Conservation (phyloP, 345 rosid species). For the Laguncularia racemosa region DNA sequence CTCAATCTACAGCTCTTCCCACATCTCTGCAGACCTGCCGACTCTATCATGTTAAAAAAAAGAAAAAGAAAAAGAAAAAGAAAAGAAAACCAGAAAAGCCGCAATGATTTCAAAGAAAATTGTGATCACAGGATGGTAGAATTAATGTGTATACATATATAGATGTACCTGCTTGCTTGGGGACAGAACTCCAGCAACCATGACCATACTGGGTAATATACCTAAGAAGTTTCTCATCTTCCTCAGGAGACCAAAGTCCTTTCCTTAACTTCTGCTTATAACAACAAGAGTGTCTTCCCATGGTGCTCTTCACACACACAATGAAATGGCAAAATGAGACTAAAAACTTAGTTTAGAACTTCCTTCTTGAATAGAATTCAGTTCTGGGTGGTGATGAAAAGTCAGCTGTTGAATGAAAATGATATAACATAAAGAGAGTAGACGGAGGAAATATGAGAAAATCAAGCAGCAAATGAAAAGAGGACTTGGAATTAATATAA, state of each 20-base stretch:
- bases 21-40: constrained; percentile 83
- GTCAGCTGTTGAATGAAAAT: too few species aligned
- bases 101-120: neutral
- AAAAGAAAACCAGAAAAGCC: too few species aligned
- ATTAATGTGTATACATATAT: neutral
- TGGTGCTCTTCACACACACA: constrained; percentile 5
- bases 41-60: neutral
- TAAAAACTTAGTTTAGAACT: too few species aligned
- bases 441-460: too few species aligned
- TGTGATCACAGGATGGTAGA: neutral
- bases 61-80: neutral
- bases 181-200: constrained; percentile 99
- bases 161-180: constrained; percentile 75
- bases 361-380: too few species aligned
- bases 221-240: constrained; percentile 87
- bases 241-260: constrained; percentile 99
- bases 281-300: constrained; percentile 98
- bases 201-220: constrained; percentile 88
- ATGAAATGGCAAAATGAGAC: too few species aligned
- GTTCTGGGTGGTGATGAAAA: too few species aligned
- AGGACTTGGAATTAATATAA: too few species aligned
- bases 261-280: constrained; percentile 95
- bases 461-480: too few species aligned
- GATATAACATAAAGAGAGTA: too few species aligned
- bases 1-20: constrained; percentile 97